Percentiles rank a stretch among this genome's conserved stretches.
Evolutionary conservation across 192 early-diverging fungal species (phyloP).

Genomic region (Bifiguratus adelaidae): DNA sequence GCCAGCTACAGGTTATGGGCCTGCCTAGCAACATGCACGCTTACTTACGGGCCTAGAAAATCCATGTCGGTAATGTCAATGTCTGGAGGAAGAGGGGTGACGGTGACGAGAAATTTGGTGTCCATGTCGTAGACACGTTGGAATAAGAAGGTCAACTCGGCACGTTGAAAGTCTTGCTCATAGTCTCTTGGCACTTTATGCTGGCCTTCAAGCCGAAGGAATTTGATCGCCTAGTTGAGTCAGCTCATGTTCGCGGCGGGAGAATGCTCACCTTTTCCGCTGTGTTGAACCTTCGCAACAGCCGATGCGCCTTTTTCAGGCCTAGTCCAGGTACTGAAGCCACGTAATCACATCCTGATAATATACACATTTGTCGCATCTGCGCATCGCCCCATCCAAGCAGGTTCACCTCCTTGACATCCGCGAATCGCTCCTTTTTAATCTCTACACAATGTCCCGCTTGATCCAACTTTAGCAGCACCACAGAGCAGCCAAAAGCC

Average conservation of each 20-base stretch:
- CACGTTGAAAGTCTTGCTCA: conserved; percentile 49
- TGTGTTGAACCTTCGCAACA: conserved; percentile 34
- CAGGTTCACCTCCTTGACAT: conserved; percentile 34
- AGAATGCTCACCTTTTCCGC: conserved; percentile 17
- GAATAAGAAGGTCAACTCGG: conserved; percentile 82
- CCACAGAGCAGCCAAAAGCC: conserved; percentile 79
- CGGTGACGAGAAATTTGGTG: conserved; percentile 30
- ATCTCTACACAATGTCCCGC: conserved; percentile 63
- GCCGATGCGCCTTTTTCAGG: conserved; percentile 61
- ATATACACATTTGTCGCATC: conserved; percentile 87
- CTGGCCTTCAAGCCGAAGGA: conserved; percentile 18
- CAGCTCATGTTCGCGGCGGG: background rate
- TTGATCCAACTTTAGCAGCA: conserved; percentile 74
- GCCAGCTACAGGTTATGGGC: background rate
- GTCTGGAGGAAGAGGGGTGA: conserved; percentile 37
- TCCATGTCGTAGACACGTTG: conserved; percentile 82
- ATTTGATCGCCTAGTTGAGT: conserved; percentile 9
- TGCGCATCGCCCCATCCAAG: conserved; percentile 40
- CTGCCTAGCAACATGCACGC: background rate
- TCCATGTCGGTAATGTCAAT: conserved; percentile 28
- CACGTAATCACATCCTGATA: conserved; percentile 98
- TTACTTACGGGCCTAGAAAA: conserved; percentile 49
- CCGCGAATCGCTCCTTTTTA: conserved; percentile 31
- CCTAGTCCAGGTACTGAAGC: conserved; percentile 78
- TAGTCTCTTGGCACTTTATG: conserved; percentile 54